Base-by-base conservation (phyloP, 2,329 filamentous ascomycete species). In the Pyricularia grisea region DNA sequence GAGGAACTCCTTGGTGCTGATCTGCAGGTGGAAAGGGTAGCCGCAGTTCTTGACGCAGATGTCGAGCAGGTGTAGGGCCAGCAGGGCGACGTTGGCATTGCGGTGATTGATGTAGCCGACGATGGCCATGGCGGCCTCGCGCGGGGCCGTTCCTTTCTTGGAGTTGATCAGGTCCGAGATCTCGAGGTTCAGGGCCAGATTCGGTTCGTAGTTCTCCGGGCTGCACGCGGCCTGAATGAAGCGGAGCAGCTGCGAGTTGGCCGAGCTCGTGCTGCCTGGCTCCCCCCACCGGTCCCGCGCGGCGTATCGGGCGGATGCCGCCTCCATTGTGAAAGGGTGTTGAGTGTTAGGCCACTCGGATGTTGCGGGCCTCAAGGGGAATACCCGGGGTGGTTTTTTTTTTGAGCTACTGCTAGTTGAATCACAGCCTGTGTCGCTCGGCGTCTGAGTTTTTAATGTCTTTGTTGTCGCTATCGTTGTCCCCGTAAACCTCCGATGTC, bases 41-140 rank as follows among this genome's bases (percentile, higher is more conserved):
- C 95, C 95, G 85, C 95, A 99, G 82, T 99, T 99, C 84, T 99
- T 99, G 80, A 98, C 95, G 80, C 95, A 98, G 72, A 98, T 98
- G 79, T 99, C 95, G 77, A 99, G 92, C 73, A 99, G 88, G 82
- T 90, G 90, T 76, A 98, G 86, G 70, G 95, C 94, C 70, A 98
- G 86, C 73, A 99, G 83, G 71, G 94, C 91, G 73, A 99, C 93
- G 79, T 97, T 98, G 71, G 94, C 92, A 78, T 98, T 99, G 78
- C 95, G 92, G 80, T 97, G 93, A 82, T 99, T 99, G 84, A 98
- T 90, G 77, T 94, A 93, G 80, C 91, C 90, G 75, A 97, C 94
- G 73, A 98, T 97, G 72, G 93, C 89, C 72, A 96, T 88, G 71
- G 94, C 94, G 66, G 94, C 94, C 85, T 99, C 95, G 77, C 95